These are phyloP conservation scores for Fomes fomentarius DNA, from an alignment of 1,284 basidiomycete species.

Conservation along the genomic window DNA sequence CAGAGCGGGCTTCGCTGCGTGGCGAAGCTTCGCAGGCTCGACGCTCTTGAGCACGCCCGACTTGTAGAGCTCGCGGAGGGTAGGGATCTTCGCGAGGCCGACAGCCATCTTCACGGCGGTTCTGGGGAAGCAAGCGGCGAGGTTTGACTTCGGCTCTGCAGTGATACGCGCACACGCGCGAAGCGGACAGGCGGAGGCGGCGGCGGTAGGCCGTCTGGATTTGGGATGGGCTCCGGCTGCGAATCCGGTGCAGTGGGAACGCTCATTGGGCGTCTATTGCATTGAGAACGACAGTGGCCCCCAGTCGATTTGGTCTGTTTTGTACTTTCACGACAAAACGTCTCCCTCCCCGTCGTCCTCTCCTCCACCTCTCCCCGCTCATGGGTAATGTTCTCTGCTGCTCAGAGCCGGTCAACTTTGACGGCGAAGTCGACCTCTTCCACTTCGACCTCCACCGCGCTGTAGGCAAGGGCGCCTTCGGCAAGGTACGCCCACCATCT, in stretches of 20 bases:
- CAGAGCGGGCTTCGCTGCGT: constrained; percentile 39
- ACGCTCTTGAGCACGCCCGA: constrained; percentile 36
- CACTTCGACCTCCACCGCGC: constrained; percentile 94
- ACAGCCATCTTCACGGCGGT: constrained; percentile 35
- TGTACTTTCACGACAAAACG: constrained; percentile 28
- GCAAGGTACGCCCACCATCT: constrained; percentile 68
- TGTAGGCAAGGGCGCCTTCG: constrained; percentile 98
- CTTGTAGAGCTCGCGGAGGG: constrained; percentile 54
- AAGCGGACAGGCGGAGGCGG: no score
- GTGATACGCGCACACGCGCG: no score
- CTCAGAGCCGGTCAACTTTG: constrained; percentile 93
- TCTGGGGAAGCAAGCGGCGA: no score
- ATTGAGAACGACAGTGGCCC: background rate
- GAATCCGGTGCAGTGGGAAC: no score
- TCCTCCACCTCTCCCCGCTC: constrained; percentile 17
- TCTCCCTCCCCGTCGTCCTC: constrained; percentile 15
- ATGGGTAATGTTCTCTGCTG: constrained; percentile 33
- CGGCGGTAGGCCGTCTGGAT: no score
- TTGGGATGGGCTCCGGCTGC: no score
- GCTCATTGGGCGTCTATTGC: no score
- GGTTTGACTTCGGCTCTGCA: no score
- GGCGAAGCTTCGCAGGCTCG: constrained; percentile 32
- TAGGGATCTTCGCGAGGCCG: constrained; percentile 48
- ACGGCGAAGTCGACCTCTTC: constrained; percentile 95
- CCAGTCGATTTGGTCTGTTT: constrained; percentile 27